These are phyloP conservation scores for Sicyos baderoa DNA, from an alignment of 306 rosid species.

Conservation along the genomic window DNA sequence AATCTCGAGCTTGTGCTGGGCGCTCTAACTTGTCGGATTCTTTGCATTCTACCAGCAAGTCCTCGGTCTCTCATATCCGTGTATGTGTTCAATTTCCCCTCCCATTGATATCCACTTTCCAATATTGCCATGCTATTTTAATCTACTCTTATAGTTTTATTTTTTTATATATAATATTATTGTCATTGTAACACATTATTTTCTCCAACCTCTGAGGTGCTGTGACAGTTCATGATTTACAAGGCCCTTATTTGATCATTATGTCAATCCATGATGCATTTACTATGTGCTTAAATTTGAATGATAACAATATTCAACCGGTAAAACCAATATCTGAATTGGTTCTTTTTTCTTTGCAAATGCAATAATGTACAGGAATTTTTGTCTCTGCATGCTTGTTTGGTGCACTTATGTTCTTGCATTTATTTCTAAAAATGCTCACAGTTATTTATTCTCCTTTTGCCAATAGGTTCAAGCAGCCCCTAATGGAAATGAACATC, in stretches of 20 bases:
- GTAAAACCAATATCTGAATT: background rate
- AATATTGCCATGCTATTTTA: background rate
- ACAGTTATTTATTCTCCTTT: background rate
- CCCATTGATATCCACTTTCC: conserved; percentile 1
- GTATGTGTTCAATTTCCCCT: conserved; percentile 31
- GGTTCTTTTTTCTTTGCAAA: background rate
- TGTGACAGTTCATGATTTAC: no score
- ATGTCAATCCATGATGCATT: no score
- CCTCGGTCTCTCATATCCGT: conserved; percentile 40
- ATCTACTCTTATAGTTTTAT: background rate
- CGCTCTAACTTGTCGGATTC: conserved; percentile 47
- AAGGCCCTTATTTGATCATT: no score
- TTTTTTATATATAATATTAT: background rate
- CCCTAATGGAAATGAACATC: conserved; percentile 33
- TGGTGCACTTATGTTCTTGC: background rate
- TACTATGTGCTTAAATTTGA: no score
- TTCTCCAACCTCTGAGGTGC: background rate
- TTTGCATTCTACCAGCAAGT: conserved; percentile 40
- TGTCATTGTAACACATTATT: background rate
- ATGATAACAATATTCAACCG: no score
- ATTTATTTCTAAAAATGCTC: background rate
- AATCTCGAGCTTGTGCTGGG: conserved; percentile 61
- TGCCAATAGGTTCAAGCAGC: conserved; percentile 38
- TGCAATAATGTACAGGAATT: background rate
- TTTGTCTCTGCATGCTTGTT: background rate